Percentiles rank a stretch among this genome's conserved stretches.
These are phyloP conservation scores for Nicotiana rustica DNA, from an alignment of 305 asterid species.

Conservation along the genomic window DNA sequence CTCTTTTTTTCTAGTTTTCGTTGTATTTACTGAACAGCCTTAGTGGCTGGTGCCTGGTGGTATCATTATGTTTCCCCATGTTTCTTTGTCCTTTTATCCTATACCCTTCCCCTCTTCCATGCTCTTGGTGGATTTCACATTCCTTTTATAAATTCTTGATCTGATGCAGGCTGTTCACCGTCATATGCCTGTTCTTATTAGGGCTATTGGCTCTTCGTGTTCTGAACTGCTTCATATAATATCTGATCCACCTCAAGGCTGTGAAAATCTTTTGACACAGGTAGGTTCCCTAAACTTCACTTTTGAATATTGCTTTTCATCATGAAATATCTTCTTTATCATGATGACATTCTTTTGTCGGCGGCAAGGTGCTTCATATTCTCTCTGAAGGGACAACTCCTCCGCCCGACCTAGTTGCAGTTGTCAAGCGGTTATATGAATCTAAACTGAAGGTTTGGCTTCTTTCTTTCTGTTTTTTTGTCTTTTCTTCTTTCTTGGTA, in stretches of 20 bases:
- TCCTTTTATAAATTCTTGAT: constrained; percentile 31
- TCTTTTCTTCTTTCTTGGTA: constrained; percentile 23
- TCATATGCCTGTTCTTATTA: constrained; percentile 78
- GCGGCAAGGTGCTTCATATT: constrained; percentile 75
- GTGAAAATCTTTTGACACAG: constrained; percentile 88
- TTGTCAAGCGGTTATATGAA: constrained; percentile 82
- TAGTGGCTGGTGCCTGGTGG: not conserved
- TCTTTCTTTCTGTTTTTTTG: not conserved
- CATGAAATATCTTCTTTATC: constrained; percentile 39
- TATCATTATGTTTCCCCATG: not conserved
- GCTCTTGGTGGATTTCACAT: not conserved
- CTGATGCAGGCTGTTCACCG: constrained; percentile 88
- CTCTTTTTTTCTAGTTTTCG: not conserved
- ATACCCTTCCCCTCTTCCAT: not conserved
- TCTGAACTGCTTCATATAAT: constrained; percentile 79
- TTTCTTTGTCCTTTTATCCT: not conserved
- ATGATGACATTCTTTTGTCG: constrained; percentile 43
- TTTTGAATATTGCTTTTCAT: constrained; percentile 24
- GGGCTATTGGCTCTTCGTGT: constrained; percentile 75
- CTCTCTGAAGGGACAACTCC: constrained; percentile 88
- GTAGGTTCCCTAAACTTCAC: constrained; percentile 46
- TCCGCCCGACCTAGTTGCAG: constrained; percentile 75
- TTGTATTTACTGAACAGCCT: not conserved
- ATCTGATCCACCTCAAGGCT: constrained; percentile 91
- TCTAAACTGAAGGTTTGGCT: constrained; percentile 77